Conservation (phyloP, 1,284 basidiomycete species). For the Rhodotorula sp. region DNA sequence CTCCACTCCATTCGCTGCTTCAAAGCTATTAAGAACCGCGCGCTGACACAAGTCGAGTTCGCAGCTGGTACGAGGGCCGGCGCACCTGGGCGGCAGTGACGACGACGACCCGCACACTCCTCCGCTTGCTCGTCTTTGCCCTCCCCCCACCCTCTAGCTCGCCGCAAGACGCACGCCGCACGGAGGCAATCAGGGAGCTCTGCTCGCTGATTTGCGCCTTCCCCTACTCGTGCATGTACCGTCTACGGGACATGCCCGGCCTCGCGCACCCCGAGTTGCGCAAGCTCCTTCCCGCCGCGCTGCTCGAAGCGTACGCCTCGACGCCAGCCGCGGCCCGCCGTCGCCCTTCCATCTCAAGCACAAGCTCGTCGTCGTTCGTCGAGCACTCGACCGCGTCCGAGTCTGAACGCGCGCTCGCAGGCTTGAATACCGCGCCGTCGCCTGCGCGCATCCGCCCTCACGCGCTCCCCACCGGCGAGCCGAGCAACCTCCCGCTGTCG, state of each 20-base stretch:
- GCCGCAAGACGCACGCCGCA: slow-evolving; percentile 2
- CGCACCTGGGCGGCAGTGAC: slow-evolving; percentile 29
- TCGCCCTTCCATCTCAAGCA: neutral
- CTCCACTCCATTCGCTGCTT: too few relatives aligned
- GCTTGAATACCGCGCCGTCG: slow-evolving; percentile 20
- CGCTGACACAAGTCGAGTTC: neutral
- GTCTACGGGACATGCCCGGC: slow-evolving; percentile 36
- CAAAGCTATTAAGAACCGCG: too few relatives aligned
- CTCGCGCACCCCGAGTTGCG: slow-evolving; percentile 28
- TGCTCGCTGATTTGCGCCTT: slow-evolving; percentile 33
- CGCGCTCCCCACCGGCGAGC: slow-evolving; percentile 21
- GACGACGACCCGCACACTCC: slow-evolving; percentile 27
- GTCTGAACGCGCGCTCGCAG: slow-evolving; percentile 22
- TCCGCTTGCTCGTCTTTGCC: slow-evolving; percentile 30
- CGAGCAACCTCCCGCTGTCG: slow-evolving; percentile 36
- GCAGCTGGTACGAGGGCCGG: slow-evolving; percentile 39
- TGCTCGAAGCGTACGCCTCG: slow-evolving; percentile 24
- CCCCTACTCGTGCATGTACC: slow-evolving; percentile 37
- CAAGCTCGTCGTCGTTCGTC: slow-evolving; percentile 19
- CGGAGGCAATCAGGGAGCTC: slow-evolving; percentile 23
- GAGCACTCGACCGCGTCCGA: slow-evolving; percentile 27
- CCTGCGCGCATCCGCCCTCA: slow-evolving; percentile 8
- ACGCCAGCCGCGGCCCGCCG: slow-evolving; percentile 5
- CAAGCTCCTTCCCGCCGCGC: slow-evolving; percentile 23
- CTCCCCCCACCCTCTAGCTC: slow-evolving; percentile 17